Evolutionary conservation across 148 eudicot genomes (phyloP).

Genomic region (Chenopodium album): DNA sequence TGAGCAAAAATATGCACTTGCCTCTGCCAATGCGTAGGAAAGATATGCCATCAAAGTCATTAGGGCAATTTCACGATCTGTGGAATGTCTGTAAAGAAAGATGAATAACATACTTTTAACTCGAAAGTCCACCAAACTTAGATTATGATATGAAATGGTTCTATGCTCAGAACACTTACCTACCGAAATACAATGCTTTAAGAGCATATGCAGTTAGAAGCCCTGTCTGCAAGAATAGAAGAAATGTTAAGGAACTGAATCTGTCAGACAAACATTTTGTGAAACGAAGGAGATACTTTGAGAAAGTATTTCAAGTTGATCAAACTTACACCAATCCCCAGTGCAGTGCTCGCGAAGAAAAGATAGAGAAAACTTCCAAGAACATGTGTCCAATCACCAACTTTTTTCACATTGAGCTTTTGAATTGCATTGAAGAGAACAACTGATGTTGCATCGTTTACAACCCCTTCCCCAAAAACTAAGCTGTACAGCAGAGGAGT

Average conservation of each 20-base stretch:
- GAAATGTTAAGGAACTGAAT: not conserved
- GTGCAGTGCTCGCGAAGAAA: conserved; percentile 76
- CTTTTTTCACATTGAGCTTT: conserved; percentile 59
- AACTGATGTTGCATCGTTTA: conserved; percentile 96
- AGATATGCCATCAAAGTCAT: conserved; percentile 90
- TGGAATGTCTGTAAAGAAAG: conserved; percentile 64
- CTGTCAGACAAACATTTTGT: too few relatives aligned
- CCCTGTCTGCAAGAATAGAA: conserved; percentile 55
- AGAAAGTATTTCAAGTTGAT: not conserved
- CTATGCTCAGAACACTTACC: conserved; percentile 36
- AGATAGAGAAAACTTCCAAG: conserved; percentile 74
- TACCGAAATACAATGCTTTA: conserved; percentile 75
- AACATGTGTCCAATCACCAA: conserved; percentile 58
- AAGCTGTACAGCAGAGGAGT: conserved; percentile 93
- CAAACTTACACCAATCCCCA: conserved; percentile 73
- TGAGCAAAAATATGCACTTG: conserved; percentile 25
- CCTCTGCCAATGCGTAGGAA: conserved; percentile 96
- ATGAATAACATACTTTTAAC: not conserved
- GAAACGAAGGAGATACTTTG: not conserved
- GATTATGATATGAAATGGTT: not conserved
- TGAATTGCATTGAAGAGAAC: conserved; percentile 95
- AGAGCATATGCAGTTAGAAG: conserved; percentile 75
- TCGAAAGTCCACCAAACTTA: not conserved
- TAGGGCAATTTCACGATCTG: conserved; percentile 84
- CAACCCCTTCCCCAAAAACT: conserved; percentile 98